A percentile compares a stretch with the other conserved stretches of the same genome.
phyloP scores from a whole-genome alignment of 257 asterid species.

The Echites panduratus region DNA sequence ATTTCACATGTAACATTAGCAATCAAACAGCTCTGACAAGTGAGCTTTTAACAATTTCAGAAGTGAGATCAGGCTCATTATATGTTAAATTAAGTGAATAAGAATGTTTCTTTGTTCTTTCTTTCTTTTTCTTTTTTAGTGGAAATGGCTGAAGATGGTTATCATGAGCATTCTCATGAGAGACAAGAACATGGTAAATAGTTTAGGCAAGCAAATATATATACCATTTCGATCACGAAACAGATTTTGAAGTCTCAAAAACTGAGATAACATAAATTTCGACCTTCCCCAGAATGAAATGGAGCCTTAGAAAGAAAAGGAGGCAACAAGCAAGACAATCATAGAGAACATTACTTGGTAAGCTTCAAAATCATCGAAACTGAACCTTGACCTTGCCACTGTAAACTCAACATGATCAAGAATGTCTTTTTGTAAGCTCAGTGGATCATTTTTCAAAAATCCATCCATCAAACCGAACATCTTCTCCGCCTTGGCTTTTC shows the following conservation, averaged over 20 bases:
- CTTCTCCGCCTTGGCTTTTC: constrained; percentile 35
- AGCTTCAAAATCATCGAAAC: constrained; percentile 53
- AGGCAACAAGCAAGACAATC: neutral
- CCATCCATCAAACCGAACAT: constrained; percentile 42
- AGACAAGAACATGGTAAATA: neutral
- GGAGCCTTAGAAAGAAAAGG: neutral
- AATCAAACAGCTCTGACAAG: neutral
- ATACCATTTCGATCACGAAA: neutral
- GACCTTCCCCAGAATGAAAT: neutral
- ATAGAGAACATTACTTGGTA: constrained; percentile 28
- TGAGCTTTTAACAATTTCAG: neutral
- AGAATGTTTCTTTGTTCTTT: neutral
- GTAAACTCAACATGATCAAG: constrained; percentile 47
- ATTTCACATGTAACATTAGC: constrained; percentile 1
- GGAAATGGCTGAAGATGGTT: neutral
- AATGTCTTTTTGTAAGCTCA: constrained; percentile 44
- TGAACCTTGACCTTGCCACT: constrained; percentile 48
- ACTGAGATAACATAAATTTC: neutral
- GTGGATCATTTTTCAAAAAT: constrained; percentile 37
- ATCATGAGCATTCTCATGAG: neutral
- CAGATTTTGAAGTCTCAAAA: neutral
- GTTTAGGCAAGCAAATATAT: neutral
- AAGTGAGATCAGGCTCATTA: neutral
- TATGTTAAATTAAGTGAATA: neutral
- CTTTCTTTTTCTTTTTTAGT: neutral